Percentiles rank a stretch among this genome's conserved stretches.
Conservation (phyloP, 2,329 filamentous ascomycete genomes). For the Penicillium digitatum region DNA sequence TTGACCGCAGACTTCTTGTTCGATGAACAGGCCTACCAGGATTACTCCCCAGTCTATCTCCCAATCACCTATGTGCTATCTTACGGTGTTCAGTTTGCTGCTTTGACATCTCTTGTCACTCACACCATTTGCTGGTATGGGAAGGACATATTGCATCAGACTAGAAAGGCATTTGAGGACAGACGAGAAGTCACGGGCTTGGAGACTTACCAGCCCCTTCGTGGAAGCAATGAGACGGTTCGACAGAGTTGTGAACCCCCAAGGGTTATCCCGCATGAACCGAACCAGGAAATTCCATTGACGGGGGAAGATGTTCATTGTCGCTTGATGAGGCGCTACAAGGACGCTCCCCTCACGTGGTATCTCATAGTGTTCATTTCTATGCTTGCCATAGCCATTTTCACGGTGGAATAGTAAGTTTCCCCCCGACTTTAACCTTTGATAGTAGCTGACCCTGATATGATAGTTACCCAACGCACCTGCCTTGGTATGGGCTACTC, state of each 20-base stretch:
- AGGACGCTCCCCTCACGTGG: slow-evolving; percentile 77
- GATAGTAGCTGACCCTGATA: slow-evolving; percentile 15
- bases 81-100: slow-evolving; percentile 82
- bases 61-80: slow-evolving; percentile 84
- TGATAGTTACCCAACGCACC: slow-evolving; percentile 68
- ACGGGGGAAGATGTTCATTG: slow-evolving; percentile 77
- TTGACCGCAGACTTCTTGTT: slow-evolving; percentile 74
- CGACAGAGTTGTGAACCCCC: slow-evolving; percentile 13
- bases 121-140: slow-evolving; percentile 84
- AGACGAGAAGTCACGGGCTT: slow-evolving; percentile 50
- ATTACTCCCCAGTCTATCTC: slow-evolving; percentile 79
- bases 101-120: slow-evolving; percentile 71
- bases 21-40: slow-evolving; percentile 68
- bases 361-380: slow-evolving; percentile 70
- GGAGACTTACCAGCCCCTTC: slow-evolving; percentile 53
- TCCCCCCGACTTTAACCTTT: not conserved
- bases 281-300: slow-evolving; percentile 46
- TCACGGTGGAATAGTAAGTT: slow-evolving; percentile 76
- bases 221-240: slow-evolving; percentile 4
- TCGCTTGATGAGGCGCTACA: slow-evolving; percentile 75
- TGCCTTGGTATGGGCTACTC: slow-evolving; percentile 82
- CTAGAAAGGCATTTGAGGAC: slow-evolving; percentile 65
- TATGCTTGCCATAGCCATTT: slow-evolving; percentile 76
- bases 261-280: slow-evolving; percentile 24
- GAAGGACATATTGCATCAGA: slow-evolving; percentile 73